Conservation (phyloP, 176 grass and related monocot genomes). For the Zoysia pacifica region DNA sequence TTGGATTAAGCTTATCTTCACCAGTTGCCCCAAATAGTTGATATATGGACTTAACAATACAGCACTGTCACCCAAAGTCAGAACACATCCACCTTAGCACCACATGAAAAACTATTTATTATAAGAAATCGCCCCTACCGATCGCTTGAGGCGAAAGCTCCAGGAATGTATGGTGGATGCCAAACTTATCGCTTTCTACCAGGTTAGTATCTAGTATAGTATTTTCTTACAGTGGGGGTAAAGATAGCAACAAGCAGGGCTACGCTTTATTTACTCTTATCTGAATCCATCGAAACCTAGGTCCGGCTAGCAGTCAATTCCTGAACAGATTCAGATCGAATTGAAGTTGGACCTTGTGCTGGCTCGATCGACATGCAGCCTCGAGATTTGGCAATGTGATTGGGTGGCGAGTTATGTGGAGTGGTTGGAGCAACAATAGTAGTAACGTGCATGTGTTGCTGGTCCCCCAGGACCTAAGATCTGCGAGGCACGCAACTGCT, state of each 20-base stretch:
- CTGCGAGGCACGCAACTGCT: constrained; percentile 48
- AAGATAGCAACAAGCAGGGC: not conserved
- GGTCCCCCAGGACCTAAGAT: not conserved
- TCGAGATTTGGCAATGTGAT: constrained; percentile 60
- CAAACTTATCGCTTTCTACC: not conserved
- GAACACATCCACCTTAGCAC: constrained; percentile 25
- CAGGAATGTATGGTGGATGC: constrained; percentile 12
- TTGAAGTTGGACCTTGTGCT: constrained; percentile 48
- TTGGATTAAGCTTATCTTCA: constrained; percentile 51
- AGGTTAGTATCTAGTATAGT: not conserved
- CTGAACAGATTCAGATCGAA: constrained; percentile 38
- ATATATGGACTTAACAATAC: constrained; percentile 7
- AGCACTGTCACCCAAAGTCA: constrained; percentile 32
- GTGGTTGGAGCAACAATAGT: constrained; percentile 53
- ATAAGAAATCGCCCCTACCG: no score
- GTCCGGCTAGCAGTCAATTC: constrained; percentile 54
- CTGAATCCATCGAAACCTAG: constrained; percentile 33
- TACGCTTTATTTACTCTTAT: not conserved
- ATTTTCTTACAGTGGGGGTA: not conserved
- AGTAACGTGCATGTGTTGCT: not conserved
- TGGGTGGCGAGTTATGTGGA: constrained; percentile 53
- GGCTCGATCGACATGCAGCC: constrained; percentile 41
- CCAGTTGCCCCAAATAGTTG: constrained; percentile 45
- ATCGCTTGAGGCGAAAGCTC: no score
- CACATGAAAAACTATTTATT: constrained; percentile 6